Evolutionary conservation across 345 rosid species (phyloP), one percentile per base, ranked within the genome.

Genomic region (Orychophragmus violaceus): DNA sequence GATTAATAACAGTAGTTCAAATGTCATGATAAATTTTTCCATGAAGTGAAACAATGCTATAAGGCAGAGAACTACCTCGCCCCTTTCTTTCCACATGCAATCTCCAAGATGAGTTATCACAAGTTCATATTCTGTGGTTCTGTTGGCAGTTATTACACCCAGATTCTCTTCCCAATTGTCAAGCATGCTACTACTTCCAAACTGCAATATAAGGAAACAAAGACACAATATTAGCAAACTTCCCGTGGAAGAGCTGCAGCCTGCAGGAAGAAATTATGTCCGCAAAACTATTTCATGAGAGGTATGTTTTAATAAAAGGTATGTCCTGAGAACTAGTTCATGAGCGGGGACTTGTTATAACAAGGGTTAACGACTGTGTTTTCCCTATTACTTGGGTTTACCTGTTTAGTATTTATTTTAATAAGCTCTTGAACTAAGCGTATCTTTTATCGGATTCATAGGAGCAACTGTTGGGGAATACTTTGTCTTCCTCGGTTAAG

Each of bases 161-260:
- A 94, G 83, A 82, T 94, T 94, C 72, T 94, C 95, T 77, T 91
- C 99, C 99, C 99, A 94, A 48, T 83, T 91, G 68, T 94, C 93
- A 76, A 94, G 97, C 96, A 88, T 91, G 81, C 84, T 77, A 72
- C 82, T 85, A 62, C 85, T 63, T 72, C 84, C 84, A 65, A 75
- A 24, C 95, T 94, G 84, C 54, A 44, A 33, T 41, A 44, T 25
- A 63, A 71, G 65, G 37, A 51, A 68, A 35, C 52, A 61, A 27
- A 53, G 10, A 53, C 4, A 46, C 51, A 52, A 6, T 58, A 36
- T 49, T 27, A 64, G 14, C 21, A 19, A 42, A 18, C 48, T 35
- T 22, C n/a, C 19, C 4, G 12, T 46, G 21, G 29, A 14, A 23
- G 24, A 55, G 70, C 52, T n/a, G n/a, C n/a, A n/a, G n/a, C n/a